These are phyloP conservation scores for Candida dubliniensis DNA, from an alignment of 1,139 yeast genomes.

Conservation along the genomic window DNA sequence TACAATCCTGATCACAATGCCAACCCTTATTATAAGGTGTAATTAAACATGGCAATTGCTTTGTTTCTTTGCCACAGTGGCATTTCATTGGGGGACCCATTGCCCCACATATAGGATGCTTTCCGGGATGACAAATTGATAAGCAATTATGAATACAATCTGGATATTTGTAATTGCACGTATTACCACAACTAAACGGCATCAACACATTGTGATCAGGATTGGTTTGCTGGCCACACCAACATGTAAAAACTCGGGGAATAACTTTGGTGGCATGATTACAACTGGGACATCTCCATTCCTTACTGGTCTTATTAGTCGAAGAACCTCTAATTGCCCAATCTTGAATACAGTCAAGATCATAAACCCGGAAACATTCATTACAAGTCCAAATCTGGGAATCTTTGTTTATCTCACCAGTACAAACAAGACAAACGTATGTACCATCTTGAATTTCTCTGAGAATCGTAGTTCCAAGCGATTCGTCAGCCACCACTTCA, in stretches of 20 bases:
- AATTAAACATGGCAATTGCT: constrained; percentile 69
- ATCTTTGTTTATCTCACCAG: constrained; percentile 70
- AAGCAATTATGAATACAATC: constrained; percentile 78
- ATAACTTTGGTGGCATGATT: constrained; percentile 52
- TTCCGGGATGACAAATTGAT: constrained; percentile 83
- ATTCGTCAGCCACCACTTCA: constrained; percentile 19
- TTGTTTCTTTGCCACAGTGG: constrained; percentile 67
- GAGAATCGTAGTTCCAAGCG: constrained; percentile 40
- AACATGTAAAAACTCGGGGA: constrained; percentile 71
- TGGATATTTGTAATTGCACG: constrained; percentile 58
- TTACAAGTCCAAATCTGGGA: constrained; percentile 75
- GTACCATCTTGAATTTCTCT: constrained; percentile 65
- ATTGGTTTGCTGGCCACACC: constrained; percentile 82
- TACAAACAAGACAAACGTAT: constrained; percentile 80
- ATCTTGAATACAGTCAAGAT: constrained; percentile 72
- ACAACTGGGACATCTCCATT: constrained; percentile 92
- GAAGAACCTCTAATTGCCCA: constrained; percentile 82
- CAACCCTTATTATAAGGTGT: constrained; percentile 71
- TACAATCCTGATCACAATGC: constrained; percentile 66
- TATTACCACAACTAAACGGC: constrained; percentile 90
- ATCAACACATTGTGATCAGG: constrained; percentile 61
- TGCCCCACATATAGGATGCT: constrained; percentile 81
- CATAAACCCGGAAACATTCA: constrained; percentile 76
- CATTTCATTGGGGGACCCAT: constrained; percentile 70
- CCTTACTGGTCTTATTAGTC: constrained; percentile 46